These are phyloP conservation scores for Phytophthora palmivora DNA, from an alignment of 352 stramenopile species.

Conservation along the genomic window DNA sequence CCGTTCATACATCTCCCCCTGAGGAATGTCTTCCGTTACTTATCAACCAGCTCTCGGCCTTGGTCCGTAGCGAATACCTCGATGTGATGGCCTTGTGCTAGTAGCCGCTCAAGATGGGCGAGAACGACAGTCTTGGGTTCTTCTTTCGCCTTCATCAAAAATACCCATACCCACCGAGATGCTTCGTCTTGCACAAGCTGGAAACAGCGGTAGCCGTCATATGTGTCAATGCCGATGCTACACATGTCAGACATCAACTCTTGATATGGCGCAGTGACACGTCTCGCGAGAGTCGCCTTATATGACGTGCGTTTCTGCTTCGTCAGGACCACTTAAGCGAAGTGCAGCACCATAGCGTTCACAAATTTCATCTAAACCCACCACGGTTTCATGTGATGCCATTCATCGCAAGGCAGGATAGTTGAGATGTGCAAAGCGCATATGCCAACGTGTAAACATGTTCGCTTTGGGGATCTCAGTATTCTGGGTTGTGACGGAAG, in stretches of 20 bases:
- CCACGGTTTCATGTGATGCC: neutral
- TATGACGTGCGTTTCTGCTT: conserved; percentile 12
- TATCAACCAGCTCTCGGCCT: conserved; percentile 13
- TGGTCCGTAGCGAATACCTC: conserved; percentile 10
- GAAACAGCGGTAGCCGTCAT: conserved; percentile 12
- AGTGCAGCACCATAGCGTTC: neutral
- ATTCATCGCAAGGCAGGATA: conserved; percentile 7
- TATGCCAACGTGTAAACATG: conserved; percentile 6
- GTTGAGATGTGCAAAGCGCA: conserved; percentile 19
- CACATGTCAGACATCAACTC: conserved; percentile 20
- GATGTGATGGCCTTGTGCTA: conserved; percentile 6
- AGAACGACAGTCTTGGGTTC: conserved; percentile 2
- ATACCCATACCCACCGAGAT: conserved; percentile 1
- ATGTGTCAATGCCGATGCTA: neutral
- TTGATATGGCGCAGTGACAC: conserved; percentile 4
- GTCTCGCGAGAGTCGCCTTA: conserved; percentile 1
- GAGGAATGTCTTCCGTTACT: conserved; percentile 15
- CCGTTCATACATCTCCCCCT: conserved; percentile 9
- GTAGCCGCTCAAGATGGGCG: neutral
- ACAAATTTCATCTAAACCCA: neutral
- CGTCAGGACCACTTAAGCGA: neutral
- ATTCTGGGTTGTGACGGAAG: too few species aligned
- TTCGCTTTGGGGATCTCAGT: neutral
- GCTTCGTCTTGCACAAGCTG: conserved; percentile 9
- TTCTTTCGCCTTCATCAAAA: conserved; percentile 6